These are phyloP conservation scores for Suillus brevipes DNA, from an alignment of 768 basidiomycete species.

Conservation along the genomic window DNA sequence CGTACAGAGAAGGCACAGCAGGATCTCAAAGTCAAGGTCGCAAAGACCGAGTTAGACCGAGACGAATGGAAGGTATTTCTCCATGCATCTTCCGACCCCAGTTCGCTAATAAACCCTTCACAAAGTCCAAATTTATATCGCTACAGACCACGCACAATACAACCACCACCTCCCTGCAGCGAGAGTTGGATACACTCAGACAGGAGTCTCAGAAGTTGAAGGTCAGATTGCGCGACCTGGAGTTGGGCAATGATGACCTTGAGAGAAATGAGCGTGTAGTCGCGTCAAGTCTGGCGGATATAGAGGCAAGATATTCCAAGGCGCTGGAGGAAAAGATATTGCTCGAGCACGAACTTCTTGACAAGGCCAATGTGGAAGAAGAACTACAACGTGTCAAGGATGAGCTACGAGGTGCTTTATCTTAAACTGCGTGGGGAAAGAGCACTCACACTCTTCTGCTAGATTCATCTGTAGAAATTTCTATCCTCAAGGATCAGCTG, in stretches of 20 bases:
- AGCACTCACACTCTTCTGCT: conserved; percentile 18
- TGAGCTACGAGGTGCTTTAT: conserved; percentile 77
- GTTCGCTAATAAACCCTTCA: conserved; percentile 10
- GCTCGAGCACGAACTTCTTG: conserved; percentile 91
- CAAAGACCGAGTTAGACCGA: conserved; percentile 69
- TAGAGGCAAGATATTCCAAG: conserved; percentile 86
- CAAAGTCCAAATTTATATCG: conserved; percentile 78
- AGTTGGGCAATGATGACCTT: conserved; percentile 97
- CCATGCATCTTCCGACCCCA: background rate
- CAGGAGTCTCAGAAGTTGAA: conserved; percentile 72
- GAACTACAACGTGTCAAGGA: conserved; percentile 89
- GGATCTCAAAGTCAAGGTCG: conserved; percentile 72
- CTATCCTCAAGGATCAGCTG: conserved; percentile 79
- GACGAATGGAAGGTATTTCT: conserved; percentile 90
- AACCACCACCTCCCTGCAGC: conserved; percentile 86
- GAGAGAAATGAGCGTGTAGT: conserved; percentile 93
- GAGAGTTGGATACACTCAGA: conserved; percentile 81
- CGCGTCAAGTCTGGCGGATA: conserved; percentile 76
- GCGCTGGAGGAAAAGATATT: conserved; percentile 96
- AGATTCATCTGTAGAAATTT: conserved; percentile 87
- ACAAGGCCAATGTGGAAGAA: conserved; percentile 88
- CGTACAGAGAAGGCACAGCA: conserved; percentile 83
- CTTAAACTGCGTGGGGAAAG: conserved; percentile 2
- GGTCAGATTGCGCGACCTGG: conserved; percentile 80
- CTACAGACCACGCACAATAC: conserved; percentile 90